Evolutionary conservation across 805 yeast species (phyloP).

Genomic region (Candida nemodendra): DNA sequence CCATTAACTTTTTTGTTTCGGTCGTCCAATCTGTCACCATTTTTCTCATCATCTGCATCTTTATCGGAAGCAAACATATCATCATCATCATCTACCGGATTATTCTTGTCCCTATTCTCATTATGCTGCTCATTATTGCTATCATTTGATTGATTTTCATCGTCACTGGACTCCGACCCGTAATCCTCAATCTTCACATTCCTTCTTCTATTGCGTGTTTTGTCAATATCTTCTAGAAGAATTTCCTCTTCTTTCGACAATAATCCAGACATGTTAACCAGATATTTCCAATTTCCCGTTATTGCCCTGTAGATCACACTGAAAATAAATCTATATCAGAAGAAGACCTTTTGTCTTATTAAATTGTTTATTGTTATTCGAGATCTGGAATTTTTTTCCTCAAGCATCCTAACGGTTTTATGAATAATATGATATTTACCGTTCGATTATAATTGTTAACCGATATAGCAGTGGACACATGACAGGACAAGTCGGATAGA

Average conservation of each 20-base stretch:
- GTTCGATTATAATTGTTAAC: too few relatives aligned
- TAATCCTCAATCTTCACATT: constrained; percentile 16
- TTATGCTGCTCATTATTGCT: constrained; percentile 18
- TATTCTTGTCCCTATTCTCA: constrained; percentile 13
- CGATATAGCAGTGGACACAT: too few relatives aligned
- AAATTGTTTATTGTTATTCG: background rate
- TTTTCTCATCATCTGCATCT: constrained; percentile 11
- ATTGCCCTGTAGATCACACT: too few relatives aligned
- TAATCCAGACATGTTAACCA: background rate
- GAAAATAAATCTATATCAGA: too few relatives aligned
- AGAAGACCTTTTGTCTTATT: background rate
- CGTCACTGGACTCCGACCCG: constrained; percentile 25
- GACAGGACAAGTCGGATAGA: too few relatives aligned
- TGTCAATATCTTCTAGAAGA: constrained; percentile 21
- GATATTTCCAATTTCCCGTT: background rate
- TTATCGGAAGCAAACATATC: constrained; percentile 43
- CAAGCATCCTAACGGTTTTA: too few relatives aligned
- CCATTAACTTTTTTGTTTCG: constrained; percentile 3
- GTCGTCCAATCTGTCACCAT: constrained; percentile 11
- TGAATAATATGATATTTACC: too few relatives aligned
- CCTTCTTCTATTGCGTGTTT: constrained; percentile 8
- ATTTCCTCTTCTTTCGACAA: constrained; percentile 14
- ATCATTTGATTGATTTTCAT: constrained; percentile 19
- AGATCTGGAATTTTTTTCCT: too few relatives aligned
- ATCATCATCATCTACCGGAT: constrained; percentile 37